phyloP scores from a whole-genome alignment of 352 stramenopile species.

The Thraustotheca clavata region DNA sequence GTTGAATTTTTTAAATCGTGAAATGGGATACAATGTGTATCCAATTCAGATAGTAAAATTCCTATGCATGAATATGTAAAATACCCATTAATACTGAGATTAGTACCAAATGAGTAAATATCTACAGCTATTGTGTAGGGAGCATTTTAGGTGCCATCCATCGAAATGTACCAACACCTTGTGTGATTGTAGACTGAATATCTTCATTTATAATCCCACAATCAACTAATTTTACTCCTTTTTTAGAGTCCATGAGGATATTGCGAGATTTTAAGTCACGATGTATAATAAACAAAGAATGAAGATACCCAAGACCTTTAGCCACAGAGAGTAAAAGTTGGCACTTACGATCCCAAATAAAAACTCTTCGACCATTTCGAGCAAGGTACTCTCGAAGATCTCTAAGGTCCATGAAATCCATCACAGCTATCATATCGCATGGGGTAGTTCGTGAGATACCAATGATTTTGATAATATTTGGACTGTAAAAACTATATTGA shows the following conservation, averaged over 20 bases:
- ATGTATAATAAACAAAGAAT: constrained; percentile 1
- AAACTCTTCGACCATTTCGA: background rate
- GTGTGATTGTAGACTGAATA: background rate
- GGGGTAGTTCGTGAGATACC: constrained; percentile 2
- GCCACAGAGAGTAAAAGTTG: background rate
- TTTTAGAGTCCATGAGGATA: background rate
- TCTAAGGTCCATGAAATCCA: constrained; percentile 1
- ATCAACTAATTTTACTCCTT: background rate
- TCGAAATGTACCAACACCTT: background rate
- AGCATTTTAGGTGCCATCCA: constrained; percentile 5
- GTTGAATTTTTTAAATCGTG: too few relatives aligned
- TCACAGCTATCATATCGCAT: background rate
- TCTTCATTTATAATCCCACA: background rate
- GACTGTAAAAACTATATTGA: background rate
- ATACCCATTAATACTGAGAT: too few relatives aligned
- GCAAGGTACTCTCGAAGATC: background rate
- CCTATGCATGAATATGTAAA: too few relatives aligned
- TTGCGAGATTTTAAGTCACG: constrained; percentile 6
- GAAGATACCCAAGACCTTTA: background rate
- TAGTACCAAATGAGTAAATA: too few relatives aligned
- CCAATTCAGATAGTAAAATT: too few relatives aligned
- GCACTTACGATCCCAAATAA: background rate
- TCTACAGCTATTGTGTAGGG: too few relatives aligned
- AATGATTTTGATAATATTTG: constrained; percentile 1
- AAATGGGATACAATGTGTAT: too few relatives aligned